Evolutionary conservation across 2,329 filamentous ascomycete species (phyloP).

Genomic region (Penicillium sp.): DNA sequence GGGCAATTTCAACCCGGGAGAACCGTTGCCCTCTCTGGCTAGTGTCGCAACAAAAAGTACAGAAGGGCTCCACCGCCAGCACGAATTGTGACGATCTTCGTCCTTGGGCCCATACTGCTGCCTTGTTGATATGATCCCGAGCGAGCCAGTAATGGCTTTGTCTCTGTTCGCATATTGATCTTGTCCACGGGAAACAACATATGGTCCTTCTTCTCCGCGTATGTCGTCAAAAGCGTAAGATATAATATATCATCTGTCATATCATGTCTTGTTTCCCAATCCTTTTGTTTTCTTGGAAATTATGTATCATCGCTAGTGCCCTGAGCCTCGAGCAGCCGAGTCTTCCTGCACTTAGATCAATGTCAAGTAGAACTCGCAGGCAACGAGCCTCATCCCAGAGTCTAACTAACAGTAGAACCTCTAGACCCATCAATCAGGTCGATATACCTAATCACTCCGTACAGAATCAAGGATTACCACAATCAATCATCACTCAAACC

Average conservation of each 20-base stretch:
- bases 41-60: neutral
- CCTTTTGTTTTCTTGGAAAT: neutral
- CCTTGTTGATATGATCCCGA: neutral
- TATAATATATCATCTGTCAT: conserved; percentile 2
- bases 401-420: too few species aligned
- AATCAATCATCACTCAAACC: conserved; percentile 14
- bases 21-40: neutral
- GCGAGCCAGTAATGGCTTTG: neutral
- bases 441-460: too few species aligned
- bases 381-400: too few species aligned
- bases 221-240: neutral
- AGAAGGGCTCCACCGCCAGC: conserved; percentile 1
- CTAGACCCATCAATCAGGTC: too few species aligned
- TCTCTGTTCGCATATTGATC: neutral
- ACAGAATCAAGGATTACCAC: too few species aligned
- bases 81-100: neutral
- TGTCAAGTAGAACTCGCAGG: too few species aligned
- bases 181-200: too few species aligned
- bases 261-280: neutral
- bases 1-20: neutral
- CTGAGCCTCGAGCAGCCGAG: too few species aligned
- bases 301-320: neutral
- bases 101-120: neutral
- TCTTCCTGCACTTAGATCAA: too few species aligned
- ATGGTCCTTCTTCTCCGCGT: neutral